Base-by-base conservation (phyloP, 2,329 filamentous ascomycete species). In the Teratosphaeria zuluensis region DNA sequence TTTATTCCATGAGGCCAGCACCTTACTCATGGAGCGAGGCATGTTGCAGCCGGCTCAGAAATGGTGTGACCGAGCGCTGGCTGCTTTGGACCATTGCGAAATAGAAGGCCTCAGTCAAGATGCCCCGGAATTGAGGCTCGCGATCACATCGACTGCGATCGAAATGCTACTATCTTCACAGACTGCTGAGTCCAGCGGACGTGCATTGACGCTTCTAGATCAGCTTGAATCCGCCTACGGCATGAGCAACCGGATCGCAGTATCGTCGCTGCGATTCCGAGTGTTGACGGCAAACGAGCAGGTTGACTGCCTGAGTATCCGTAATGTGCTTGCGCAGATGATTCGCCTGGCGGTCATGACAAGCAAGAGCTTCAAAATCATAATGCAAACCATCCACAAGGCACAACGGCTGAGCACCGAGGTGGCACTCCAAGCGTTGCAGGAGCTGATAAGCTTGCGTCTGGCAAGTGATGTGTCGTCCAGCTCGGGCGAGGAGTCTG, bases 61-160 rank as follows among this genome's bases (percentile, higher is more conserved):
- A 66, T 97, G 92, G 94, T 75, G 95, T 0, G 80, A 86, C 58
- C 81, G 88, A 63, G 85, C 89, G 2, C 78, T 83, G 54, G 75
- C 84, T 11, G 67, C 85, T 31, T 76, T 92, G 30, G 79, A 81
- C 55, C 66, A 68, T 21, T 82, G 84, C 57, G 77, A 81, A 8
- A 66, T 83, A 0, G 81, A 84, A 24, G 72, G 75, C 19, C 72
- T 87, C 3, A 84, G 84, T 31, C 74, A 78, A 6, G 81, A 85
- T 62, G 82, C 82, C 1, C 72, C 81, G 28, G 85, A 92, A 57
- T 77, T 92, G 33, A 81, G 83, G 35, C 74, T 89, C 11, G 80
- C 83, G 21, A 82, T 91, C 30, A 79, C 86, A 46, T 87, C 94
- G 66, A 68, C 71, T 16, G 69, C 76, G 46, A 54, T 62, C 24